Evolutionary conservation across 352 stramenopile species (phyloP).

Genomic region (Globisporangium sylvaticum): DNA sequence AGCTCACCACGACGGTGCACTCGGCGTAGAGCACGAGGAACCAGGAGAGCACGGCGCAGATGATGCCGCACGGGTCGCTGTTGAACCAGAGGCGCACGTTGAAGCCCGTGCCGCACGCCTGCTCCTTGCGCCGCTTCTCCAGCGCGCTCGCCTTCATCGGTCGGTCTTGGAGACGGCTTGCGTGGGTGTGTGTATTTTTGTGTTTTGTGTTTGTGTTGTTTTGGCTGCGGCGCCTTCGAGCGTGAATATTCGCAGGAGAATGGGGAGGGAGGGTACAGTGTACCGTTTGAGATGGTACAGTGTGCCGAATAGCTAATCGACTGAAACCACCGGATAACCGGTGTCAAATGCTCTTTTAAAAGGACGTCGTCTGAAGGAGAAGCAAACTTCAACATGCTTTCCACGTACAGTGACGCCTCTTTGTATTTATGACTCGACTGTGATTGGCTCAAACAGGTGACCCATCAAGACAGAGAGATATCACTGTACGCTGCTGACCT

Average conservation of each 20-base stretch:
- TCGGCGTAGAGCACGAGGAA: slow-evolving; percentile 89
- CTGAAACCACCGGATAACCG: too few species aligned
- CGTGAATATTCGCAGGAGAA: neutral
- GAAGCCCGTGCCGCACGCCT: slow-evolving; percentile 75
- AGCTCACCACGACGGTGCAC: slow-evolving; percentile 88
- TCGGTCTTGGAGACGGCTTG: neutral
- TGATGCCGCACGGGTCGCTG: slow-evolving; percentile 86
- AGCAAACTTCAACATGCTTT: neutral
- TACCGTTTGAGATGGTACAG: neutral
- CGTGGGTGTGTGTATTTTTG: neutral
- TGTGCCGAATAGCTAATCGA: neutral
- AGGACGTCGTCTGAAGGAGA: too few species aligned
- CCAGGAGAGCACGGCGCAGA: slow-evolving; percentile 90
- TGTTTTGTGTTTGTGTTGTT: neutral
- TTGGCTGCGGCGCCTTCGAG: neutral
- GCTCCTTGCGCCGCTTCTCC: slow-evolving; percentile 42
- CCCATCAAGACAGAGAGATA: too few species aligned
- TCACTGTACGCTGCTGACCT: too few species aligned
- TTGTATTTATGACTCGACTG: too few species aligned
- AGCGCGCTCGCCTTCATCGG: slow-evolving; percentile 28
- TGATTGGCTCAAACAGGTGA: too few species aligned
- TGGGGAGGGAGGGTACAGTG: neutral
- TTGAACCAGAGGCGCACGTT: slow-evolving; percentile 88
- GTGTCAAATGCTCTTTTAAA: too few species aligned
- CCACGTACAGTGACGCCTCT: too few species aligned